These are phyloP conservation scores for Fusarium penzigii DNA, from an alignment of 2,329 filamentous ascomycete species.

Conservation along the genomic window DNA sequence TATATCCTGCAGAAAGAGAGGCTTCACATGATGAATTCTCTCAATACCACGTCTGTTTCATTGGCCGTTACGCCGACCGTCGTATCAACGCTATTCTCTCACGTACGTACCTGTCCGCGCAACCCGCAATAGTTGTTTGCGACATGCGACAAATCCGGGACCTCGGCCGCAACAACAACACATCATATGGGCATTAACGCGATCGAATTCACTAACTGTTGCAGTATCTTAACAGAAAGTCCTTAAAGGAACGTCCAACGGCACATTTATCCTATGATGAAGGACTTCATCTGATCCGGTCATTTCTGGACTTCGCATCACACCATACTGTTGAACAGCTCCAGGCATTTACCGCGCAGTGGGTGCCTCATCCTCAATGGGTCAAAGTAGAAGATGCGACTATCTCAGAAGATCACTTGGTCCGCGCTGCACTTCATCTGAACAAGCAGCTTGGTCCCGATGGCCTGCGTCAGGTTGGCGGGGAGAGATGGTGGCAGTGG, in stretches of 20 bases:
- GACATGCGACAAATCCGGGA: conserved; percentile 6
- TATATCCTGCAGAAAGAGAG: background rate
- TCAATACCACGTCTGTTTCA: conserved; percentile 80
- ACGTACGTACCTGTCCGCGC: conserved; percentile 57
- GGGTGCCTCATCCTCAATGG: conserved; percentile 89
- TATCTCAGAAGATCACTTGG: conserved; percentile 65
- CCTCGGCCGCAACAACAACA: conserved; percentile 1
- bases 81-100: conserved; percentile 80
- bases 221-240: conserved; percentile 80
- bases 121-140: conserved; percentile 3
- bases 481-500: conserved; percentile 89
- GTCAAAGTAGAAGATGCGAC: conserved; percentile 72
- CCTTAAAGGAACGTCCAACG: conserved; percentile 76
- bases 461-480: conserved; percentile 76
- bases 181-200: background rate
- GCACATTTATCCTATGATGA: conserved; percentile 94
- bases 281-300: conserved; percentile 81
- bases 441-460: conserved; percentile 74
- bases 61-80: conserved; percentile 86
- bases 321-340: conserved; percentile 91
- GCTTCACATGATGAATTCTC: conserved; percentile 44
- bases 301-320: conserved; percentile 82
- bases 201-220: conserved; percentile 10
- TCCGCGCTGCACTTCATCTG: conserved; percentile 66
- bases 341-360: conserved; percentile 87